Percentiles rank a stretch among this genome's conserved stretches.
Evolutionary conservation across 345 rosid genomes (phyloP).

Genomic region (Alliaria petiolata): DNA sequence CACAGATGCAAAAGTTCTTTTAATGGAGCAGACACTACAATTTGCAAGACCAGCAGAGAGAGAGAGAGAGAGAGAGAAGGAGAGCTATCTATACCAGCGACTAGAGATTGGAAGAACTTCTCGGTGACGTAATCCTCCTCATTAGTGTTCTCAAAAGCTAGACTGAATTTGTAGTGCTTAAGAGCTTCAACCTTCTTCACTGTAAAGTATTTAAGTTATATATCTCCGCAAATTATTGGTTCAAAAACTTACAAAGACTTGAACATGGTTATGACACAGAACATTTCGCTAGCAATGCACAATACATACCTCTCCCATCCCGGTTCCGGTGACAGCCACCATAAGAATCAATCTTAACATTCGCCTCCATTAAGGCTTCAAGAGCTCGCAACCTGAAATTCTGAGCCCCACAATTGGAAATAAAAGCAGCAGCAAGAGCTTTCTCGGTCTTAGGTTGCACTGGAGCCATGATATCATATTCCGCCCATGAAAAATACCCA

Average conservation of each 20-base stretch:
- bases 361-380: conserved; percentile 53
- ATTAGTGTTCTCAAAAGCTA: conserved; percentile 95
- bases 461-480: conserved; percentile 91
- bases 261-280: background rate
- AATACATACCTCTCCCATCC: conserved; percentile 58
- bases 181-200: conserved; percentile 68
- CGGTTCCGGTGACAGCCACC: conserved; percentile 79
- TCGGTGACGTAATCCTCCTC: conserved; percentile 98
- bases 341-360: conserved; percentile 72
- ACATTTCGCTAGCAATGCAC: background rate
- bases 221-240: background rate
- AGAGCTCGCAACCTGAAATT: conserved; percentile 88
- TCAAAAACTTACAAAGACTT: background rate
- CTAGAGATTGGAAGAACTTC: conserved; percentile 90
- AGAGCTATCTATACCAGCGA: conserved; percentile 58
- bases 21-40: background rate
- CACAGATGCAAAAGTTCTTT: background rate
- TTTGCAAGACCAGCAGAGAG: background rate
- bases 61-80: background rate
- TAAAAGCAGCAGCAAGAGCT: conserved; percentile 89
- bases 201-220: background rate
- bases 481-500: conserved; percentile 97
- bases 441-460: conserved; percentile 74
- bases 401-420: conserved; percentile 81
- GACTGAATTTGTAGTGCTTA: conserved; percentile 81